Base-by-base conservation (phyloP, 352 stramenopile species). In the Phytophthora crassamura region DNA sequence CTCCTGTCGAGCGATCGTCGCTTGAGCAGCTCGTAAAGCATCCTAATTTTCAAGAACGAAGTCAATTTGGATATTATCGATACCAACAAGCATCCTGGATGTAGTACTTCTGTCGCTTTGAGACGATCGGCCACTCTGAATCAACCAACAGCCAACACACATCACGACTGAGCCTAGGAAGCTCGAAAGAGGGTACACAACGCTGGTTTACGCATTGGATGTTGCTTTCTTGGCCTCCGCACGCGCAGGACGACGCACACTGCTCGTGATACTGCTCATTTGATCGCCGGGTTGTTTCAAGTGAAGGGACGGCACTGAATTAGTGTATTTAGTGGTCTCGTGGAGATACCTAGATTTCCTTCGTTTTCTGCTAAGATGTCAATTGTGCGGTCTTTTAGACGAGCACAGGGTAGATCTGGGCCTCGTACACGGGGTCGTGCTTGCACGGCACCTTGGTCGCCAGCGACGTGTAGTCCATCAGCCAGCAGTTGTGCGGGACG, bases 1-100 rank as follows among this genome's bases (percentile, higher is more conserved):
- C 40, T 90, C 78, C 40, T 93, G 82, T 41, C 77, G 69, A 2
- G 74, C 71, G 40, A 93, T 91, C 25, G 78, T 90, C 28, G 69
- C 63, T 57, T 88, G 78, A 9, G 84, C 84, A 30, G 62, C 67
- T 51, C 58, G 56, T 18, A 91, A 47, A 39, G 80, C 84, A 16
- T 88, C 73, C 84, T 93, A 43, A 8, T 8, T 14, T 22, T 34
- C 6, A 57, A 32, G 1, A 57, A 55, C 28, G 43, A 42, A 28
- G 14, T 7, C 12, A 14, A 18, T n/a, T 47, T 10, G 22, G 34
- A 5, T 38, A 56, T 15, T 30, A 50, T 64, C 35, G n/a, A 16
- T 33, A 33, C 32, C 15, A 40, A 40, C n/a, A 32, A 9, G 10
- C 9, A 12, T 30, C 22, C 5, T 14, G 3, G n/a, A n/a, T n/a